Evolutionary conservation across 2,329 filamentous ascomycete species (phyloP).

Genomic region (Claviceps arundinis): DNA sequence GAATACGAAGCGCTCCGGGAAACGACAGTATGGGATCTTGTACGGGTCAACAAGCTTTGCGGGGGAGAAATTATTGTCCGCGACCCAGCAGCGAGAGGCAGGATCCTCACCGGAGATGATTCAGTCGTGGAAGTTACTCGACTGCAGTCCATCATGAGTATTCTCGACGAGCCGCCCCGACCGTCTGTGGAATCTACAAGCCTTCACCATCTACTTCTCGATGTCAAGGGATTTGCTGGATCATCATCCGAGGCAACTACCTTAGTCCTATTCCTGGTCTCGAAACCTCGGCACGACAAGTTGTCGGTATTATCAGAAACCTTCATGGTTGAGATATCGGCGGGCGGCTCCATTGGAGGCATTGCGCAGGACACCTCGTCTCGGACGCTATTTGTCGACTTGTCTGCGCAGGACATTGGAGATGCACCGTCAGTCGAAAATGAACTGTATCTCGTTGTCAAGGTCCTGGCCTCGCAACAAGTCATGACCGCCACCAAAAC

Average conservation of each 20-base stretch:
- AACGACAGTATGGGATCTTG: conserved; percentile 89
- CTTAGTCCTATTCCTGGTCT: conserved; percentile 65
- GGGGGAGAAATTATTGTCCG: conserved; percentile 90
- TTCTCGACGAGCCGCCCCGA: conserved; percentile 71
- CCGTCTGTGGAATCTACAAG: conserved; percentile 53
- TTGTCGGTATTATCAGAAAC: conserved; percentile 66
- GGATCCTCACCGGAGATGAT: conserved; percentile 82
- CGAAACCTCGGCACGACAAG: conserved; percentile 50
- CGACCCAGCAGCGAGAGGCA: conserved; percentile 69
- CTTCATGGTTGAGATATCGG: conserved; percentile 64
- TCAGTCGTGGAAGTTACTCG: conserved; percentile 84
- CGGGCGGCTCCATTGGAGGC: conserved; percentile 56
- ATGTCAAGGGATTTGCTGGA: conserved; percentile 71
- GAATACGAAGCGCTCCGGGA: conserved; percentile 74
- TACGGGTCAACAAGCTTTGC: conserved; percentile 86
- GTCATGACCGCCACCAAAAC: conserved; percentile 30
- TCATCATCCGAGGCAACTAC: conserved; percentile 63
- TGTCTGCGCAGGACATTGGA: conserved; percentile 63
- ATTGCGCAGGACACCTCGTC: conserved; percentile 53
- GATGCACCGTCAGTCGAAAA: conserved; percentile 49
- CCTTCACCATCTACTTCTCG: conserved; percentile 70
- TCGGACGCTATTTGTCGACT: conserved; percentile 77
- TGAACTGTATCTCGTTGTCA: conserved; percentile 73
- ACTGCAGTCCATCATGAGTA: conserved; percentile 89
- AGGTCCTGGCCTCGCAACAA: conserved; percentile 51